Evolutionary conservation across 176 grass and related monocot genomes (phyloP).

Genomic region (Carex parvula): DNA sequence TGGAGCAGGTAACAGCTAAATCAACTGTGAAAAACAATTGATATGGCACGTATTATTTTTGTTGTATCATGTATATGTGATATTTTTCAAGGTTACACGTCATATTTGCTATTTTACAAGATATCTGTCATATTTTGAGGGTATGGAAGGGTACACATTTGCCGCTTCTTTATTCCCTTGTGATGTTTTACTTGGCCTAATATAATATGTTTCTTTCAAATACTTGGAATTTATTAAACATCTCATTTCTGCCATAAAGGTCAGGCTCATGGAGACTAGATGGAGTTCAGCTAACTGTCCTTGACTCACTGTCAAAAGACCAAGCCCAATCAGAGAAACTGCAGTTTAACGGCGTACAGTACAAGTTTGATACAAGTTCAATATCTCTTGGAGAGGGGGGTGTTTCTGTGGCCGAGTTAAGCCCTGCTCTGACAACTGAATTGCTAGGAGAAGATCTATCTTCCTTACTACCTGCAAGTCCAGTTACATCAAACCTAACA

Average conservation of each 20-base stretch:
- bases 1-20: not conserved
- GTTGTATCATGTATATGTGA: not conserved
- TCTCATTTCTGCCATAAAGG: conserved; percentile 30
- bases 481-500: not conserved
- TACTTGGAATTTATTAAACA: conserved; percentile 19
- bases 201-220: conserved; percentile 1
- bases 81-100: not conserved
- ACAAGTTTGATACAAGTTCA: conserved; percentile 55
- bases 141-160: not conserved
- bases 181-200: not conserved
- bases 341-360: conserved; percentile 47
- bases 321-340: conserved; percentile 25
- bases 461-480: conserved; percentile 14
- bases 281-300: conserved; percentile 60
- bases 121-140: not conserved
- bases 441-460: conserved; percentile 50
- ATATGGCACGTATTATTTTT: not conserved
- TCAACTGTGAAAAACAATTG: not conserved
- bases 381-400: conserved; percentile 55
- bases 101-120: not conserved
- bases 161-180: not conserved
- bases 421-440: conserved; percentile 38
- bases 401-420: conserved; percentile 56
- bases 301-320: conserved; percentile 42
- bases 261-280: conserved; percentile 93